Conservation (phyloP, 169 alveolate species). For the Plasmodium chabaudi region DNA sequence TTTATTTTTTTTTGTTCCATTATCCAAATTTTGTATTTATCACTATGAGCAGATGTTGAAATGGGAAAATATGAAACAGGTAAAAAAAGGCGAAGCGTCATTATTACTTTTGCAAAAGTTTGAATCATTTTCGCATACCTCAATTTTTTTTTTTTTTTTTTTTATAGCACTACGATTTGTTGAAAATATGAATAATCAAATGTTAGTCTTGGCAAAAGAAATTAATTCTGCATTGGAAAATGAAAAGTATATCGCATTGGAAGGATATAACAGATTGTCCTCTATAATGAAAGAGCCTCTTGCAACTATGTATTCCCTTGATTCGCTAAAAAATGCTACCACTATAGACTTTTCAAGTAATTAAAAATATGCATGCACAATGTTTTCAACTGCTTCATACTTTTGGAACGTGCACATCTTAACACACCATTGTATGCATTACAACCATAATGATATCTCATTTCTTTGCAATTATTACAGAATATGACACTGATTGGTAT, state of each 20-base stretch:
- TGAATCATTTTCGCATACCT: not conserved
- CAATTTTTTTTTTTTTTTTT: not conserved
- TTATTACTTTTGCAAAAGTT: too few relatives aligned
- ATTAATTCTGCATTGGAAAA: slow-evolving; percentile 8
- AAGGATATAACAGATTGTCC: not conserved
- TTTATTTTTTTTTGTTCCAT: not conserved
- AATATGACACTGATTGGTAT: slow-evolving; percentile 51
- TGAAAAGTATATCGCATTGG: not conserved
- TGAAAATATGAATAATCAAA: slow-evolving; percentile 27
- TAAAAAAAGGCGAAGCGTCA: slow-evolving; percentile 2
- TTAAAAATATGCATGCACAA: not conserved
- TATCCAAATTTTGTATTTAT: not conserved
- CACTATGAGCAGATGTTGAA: slow-evolving; percentile 32
- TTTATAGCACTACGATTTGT: slow-evolving; percentile 30
- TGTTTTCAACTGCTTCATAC: not conserved
- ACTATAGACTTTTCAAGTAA: slow-evolving; percentile 17
- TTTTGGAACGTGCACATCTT: not conserved
- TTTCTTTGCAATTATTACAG: not conserved
- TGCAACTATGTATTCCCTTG: slow-evolving; percentile 51
- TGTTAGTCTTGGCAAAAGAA: slow-evolving; percentile 7
- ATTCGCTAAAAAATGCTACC: slow-evolving; percentile 8
- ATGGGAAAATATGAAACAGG: slow-evolving; percentile 60
- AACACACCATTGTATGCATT: not conserved
- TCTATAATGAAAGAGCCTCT: slow-evolving; percentile 28
- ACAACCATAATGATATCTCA: not conserved